Percentiles rank a stretch among this genome's conserved stretches.
Conservation (phyloP, 1,139 yeast genomes). For the Pichia sp. region DNA sequence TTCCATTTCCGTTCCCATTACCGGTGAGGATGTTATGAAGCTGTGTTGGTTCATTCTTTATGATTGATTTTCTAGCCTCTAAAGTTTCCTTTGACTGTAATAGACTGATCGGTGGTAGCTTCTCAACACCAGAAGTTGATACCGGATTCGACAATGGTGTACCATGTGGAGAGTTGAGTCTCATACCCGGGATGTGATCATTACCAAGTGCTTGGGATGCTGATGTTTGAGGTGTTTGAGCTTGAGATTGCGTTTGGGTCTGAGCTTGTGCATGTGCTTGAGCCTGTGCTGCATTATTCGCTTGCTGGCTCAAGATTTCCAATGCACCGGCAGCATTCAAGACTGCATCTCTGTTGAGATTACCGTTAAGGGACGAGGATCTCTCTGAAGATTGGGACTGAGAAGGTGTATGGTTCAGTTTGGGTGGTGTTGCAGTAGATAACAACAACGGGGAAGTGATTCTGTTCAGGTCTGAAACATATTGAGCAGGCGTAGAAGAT, state of each 20-base stretch:
- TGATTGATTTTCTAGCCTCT: neutral
- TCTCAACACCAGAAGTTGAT: conserved; percentile 8
- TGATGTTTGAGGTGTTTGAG: conserved; percentile 1
- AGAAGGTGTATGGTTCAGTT: conserved; percentile 24
- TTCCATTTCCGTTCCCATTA: neutral
- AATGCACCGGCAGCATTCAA: conserved; percentile 50
- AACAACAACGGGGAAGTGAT: conserved; percentile 60
- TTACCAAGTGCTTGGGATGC: neutral
- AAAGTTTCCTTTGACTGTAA: conserved; percentile 16
- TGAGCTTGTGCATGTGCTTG: neutral
- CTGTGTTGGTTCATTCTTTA: conserved; percentile 11
- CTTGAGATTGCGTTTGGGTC: neutral
- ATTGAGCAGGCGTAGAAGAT: conserved; percentile 61
- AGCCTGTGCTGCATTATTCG: conserved; percentile 1
- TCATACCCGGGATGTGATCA: conserved; percentile 27
- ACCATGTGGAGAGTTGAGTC: conserved; percentile 19
- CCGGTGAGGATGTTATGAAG: conserved; percentile 16
- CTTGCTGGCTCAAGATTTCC: conserved; percentile 37
- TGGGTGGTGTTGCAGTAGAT: conserved; percentile 30
- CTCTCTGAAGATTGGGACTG: conserved; percentile 28
- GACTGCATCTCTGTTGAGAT: conserved; percentile 24
- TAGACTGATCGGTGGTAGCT: conserved; percentile 22
- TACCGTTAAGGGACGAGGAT: conserved; percentile 19
- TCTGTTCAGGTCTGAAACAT: conserved; percentile 56
- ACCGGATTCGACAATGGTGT: conserved; percentile 8